Evolutionary conservation across 805 yeast genomes (phyloP).

Genomic region (Starmerella tilneyi): DNA sequence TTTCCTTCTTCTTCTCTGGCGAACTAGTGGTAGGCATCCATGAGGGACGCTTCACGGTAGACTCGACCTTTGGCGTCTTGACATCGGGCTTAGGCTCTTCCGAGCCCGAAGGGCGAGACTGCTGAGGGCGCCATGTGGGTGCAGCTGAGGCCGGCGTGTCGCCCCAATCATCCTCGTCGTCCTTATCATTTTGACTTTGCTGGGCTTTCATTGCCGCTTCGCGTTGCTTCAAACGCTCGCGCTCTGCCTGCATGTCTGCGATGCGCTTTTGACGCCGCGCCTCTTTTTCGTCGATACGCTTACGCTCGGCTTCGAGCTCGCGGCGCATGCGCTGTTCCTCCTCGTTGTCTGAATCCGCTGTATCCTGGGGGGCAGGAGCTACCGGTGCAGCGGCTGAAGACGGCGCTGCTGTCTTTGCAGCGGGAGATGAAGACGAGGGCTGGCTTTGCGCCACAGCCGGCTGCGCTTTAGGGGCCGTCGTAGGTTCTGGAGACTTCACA

Average conservation of each 20-base stretch:
- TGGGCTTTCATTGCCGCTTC: conserved; percentile 25
- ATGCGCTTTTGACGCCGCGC: conserved; percentile 29
- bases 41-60: conserved; percentile 21
- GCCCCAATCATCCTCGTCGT: conserved; percentile 25
- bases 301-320: conserved; percentile 34
- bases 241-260: conserved; percentile 25
- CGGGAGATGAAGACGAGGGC: not conserved
- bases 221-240: conserved; percentile 25
- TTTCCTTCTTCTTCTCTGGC: not conserved
- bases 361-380: not conserved
- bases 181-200: conserved; percentile 25
- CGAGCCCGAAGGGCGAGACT: not conserved
- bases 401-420: not conserved
- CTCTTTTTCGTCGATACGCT: conserved; percentile 32
- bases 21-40: conserved; percentile 18
- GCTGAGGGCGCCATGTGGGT: conserved; percentile 14
- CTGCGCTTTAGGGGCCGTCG: too few species aligned
- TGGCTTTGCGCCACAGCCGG: too few species aligned
- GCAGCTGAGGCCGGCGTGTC: conserved; percentile 14
- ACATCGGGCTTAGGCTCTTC: not conserved
- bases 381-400: not conserved
- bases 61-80: conserved; percentile 14
- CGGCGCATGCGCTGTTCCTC: conserved; percentile 32
- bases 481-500: not conserved
- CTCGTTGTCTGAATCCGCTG: conserved; percentile 29